phyloP scores from a whole-genome alignment of 2,329 filamentous ascomycete genomes.

The Chlorencoelia australis region DNA sequence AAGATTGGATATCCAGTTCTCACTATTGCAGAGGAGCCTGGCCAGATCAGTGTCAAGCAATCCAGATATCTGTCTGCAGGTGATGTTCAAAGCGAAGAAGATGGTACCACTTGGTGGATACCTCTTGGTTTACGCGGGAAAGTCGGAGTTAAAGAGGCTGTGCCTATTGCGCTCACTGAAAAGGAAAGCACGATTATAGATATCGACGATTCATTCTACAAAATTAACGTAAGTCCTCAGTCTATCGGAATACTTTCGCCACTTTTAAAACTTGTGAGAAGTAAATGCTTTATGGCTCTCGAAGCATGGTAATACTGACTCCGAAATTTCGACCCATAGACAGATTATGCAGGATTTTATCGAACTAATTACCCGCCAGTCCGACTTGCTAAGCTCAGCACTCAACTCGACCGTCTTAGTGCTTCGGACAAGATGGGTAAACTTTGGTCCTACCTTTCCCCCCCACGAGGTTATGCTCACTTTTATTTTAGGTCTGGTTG shows the following conservation, averaged over 20 bases:
- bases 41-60: slow-evolving; percentile 74
- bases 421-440: slow-evolving; percentile 84
- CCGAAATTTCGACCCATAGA: too few species aligned
- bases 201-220: slow-evolving; percentile 76
- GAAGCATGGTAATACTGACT: too few species aligned
- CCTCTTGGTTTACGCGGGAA: slow-evolving; percentile 79
- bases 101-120: slow-evolving; percentile 91
- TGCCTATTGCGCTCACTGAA: slow-evolving; percentile 57
- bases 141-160: slow-evolving; percentile 48
- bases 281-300: too few species aligned
- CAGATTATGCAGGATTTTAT: slow-evolving; percentile 64
- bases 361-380: slow-evolving; percentile 52
- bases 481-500: slow-evolving; percentile 47
- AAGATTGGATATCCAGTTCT: slow-evolving; percentile 92
- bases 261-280: too few species aligned
- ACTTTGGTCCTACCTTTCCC: neutral
- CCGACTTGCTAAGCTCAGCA: slow-evolving; percentile 67
- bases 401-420: slow-evolving; percentile 64
- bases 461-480: neutral
- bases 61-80: slow-evolving; percentile 85
- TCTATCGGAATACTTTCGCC: too few species aligned
- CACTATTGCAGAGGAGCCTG: slow-evolving; percentile 73
- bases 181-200: slow-evolving; percentile 70
- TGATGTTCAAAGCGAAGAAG: slow-evolving; percentile 83
- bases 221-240: slow-evolving; percentile 81